These are phyloP conservation scores for Amanita rubescens DNA, from an alignment of 768 basidiomycete species.

Conservation along the genomic window DNA sequence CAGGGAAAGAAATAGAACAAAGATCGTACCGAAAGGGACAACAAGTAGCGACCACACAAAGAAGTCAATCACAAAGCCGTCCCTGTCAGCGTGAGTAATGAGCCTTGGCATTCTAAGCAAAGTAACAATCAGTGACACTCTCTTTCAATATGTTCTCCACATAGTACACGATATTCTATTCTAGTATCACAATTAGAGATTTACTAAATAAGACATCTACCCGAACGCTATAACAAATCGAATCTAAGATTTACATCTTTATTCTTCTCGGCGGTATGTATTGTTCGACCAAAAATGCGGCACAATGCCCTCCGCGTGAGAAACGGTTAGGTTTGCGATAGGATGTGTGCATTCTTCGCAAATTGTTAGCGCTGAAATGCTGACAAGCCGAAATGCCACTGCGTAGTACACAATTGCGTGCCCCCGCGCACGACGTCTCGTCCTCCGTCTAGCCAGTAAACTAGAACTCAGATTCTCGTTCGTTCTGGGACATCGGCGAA, in stretches of 20 bases:
- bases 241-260: not conserved
- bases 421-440: slow-evolving; percentile 52
- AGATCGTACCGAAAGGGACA: not conserved
- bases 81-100: not conserved
- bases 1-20: not conserved
- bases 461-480: slow-evolving; percentile 27
- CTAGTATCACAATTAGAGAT: not conserved
- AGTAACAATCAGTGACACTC: not conserved
- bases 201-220: not conserved
- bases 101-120: not conserved
- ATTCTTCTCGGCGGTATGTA: slow-evolving; percentile 25
- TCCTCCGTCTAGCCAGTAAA: slow-evolving; percentile 62
- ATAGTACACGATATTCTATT: too few species aligned
- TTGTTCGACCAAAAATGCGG: slow-evolving; percentile 58
- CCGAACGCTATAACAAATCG: not conserved
- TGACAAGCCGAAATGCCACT: not conserved
- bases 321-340: slow-evolving; percentile 65
- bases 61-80: not conserved
- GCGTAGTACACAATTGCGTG: slow-evolving; percentile 59
- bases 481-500: slow-evolving; percentile 14
- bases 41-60: not conserved
- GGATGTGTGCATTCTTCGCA: slow-evolving; percentile 82
- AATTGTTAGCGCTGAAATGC: not conserved
- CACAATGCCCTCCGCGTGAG: slow-evolving; percentile 62
- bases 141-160: not conserved